A percentile compares a stretch with the other conserved stretches of the same genome.
Evolutionary conservation across 257 asterid species (phyloP).

Genomic region (Ilex aquifolium): DNA sequence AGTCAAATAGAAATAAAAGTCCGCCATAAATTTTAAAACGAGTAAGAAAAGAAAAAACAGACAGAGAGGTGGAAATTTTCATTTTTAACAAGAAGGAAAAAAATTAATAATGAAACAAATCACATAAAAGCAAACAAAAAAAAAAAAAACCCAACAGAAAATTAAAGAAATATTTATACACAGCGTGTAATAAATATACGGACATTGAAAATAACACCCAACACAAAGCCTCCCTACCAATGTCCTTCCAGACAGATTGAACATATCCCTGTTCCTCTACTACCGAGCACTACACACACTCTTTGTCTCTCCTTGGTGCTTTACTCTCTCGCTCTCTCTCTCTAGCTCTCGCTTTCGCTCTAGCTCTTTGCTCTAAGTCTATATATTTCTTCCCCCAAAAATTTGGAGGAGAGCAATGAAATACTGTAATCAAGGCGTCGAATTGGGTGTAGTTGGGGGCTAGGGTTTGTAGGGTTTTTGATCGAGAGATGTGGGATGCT

Average conservation of each 20-base stretch:
- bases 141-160: no score
- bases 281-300: conserved; percentile 20
- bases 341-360: no score
- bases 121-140: no score
- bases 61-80: no score
- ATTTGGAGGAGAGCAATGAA: no score
- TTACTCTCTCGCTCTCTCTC: neutral
- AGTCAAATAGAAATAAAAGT: no score
- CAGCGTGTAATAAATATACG: neutral
- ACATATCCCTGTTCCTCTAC: conserved; percentile 18
- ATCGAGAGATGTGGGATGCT: conserved; percentile 22
- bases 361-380: neutral
- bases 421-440: neutral
- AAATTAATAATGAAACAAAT: no score
- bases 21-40: no score
- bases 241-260: conserved; percentile 6
- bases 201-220: conserved; percentile 8
- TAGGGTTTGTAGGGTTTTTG: neutral
- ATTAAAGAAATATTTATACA: no score
- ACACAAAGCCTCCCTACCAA: conserved; percentile 3
- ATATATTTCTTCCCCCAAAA: no score
- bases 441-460: neutral
- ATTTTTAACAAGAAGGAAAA: no score
- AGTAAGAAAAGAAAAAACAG: no score
- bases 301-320: conserved; percentile 7